Evolutionary conservation across 108 stramenopile species (phyloP).

Genomic region (Pseudonitzschia multiseries): DNA sequence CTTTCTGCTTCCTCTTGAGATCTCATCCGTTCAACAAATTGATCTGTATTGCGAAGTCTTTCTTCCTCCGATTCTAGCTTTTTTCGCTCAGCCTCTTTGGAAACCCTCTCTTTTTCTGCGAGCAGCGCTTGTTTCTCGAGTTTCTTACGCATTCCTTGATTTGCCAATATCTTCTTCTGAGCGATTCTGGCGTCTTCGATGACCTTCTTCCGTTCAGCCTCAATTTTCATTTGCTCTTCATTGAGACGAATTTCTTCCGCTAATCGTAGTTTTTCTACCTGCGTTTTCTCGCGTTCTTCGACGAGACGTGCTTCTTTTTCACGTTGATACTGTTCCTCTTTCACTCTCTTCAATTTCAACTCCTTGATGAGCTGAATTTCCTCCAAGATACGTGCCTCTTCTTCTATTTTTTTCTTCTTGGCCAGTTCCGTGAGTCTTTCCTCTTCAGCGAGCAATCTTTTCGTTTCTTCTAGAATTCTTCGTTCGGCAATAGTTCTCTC

Average conservation of each 20-base stretch:
- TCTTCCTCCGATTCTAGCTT: slow-evolving; percentile 3
- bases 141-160: slow-evolving; percentile 1
- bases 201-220: background rate
- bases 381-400: background rate
- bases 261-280: background rate
- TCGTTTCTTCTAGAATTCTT: background rate
- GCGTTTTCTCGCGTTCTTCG: too few species aligned
- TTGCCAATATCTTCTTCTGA: background rate
- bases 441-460: background rate
- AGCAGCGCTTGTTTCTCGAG: slow-evolving; percentile 9
- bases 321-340: background rate
- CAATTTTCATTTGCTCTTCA: slow-evolving; percentile 7
- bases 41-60: background rate
- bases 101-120: background rate
- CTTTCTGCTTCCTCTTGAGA: background rate
- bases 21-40: background rate
- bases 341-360: background rate
- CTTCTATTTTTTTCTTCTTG: background rate
- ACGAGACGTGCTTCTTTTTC: background rate
- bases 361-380: background rate
- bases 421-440: background rate
- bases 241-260: background rate
- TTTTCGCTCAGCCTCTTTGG: background rate
- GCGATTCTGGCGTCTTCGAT: background rate
- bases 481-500: background rate